Base-by-base conservation (phyloP, 306 rosid species). In the Quercus berberidifolia region DNA sequence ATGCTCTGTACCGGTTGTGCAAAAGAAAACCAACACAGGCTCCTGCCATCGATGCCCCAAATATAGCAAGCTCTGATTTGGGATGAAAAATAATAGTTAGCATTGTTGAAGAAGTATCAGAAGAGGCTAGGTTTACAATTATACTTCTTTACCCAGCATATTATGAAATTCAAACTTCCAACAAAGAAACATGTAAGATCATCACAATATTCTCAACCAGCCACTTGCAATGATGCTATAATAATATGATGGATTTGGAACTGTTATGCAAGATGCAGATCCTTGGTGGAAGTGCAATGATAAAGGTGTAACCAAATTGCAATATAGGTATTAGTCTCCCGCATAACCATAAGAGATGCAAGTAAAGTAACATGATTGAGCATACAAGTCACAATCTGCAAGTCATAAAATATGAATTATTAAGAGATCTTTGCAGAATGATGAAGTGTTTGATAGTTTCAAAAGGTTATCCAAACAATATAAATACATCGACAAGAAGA, bases 11-110 rank as follows among this genome's bases (percentile, higher is more conserved):
- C 74, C 98, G 88, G 80, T 95, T 92, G 91, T 95, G 91, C 82
- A 92, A 85, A 81, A 95, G 99, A 89, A 95, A 95, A 71, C 99
- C 99, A 71, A 89, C 95, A 84, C 99, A 95, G 64, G 99, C 92
- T 85, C 99, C 99, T 65, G 97, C 97, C 99, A 95, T 92, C 80
- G 99, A 95, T 75, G 96, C 98, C 80, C 99, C 99, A 83, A 95
- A 95, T 78, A 92, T 83, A 26, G 98, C 89, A 81, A 95, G 91
- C 69, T 90, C 99, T 95, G 93, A 74, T 86, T 83, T 79, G 33
- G 62, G 63, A 87, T 73, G 62, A 20, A 49, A 78, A 43, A 79
- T 64, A 81, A 51, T 28, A 68, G 52, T 84, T 73, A 79, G 33
- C 55, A 46, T 20, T 20, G 13, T 20, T 26, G 6, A 43, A 75